Conservation (phyloP, 2,329 filamentous ascomycete species). For the Graphilbum ipis-grandicollis region DNA sequence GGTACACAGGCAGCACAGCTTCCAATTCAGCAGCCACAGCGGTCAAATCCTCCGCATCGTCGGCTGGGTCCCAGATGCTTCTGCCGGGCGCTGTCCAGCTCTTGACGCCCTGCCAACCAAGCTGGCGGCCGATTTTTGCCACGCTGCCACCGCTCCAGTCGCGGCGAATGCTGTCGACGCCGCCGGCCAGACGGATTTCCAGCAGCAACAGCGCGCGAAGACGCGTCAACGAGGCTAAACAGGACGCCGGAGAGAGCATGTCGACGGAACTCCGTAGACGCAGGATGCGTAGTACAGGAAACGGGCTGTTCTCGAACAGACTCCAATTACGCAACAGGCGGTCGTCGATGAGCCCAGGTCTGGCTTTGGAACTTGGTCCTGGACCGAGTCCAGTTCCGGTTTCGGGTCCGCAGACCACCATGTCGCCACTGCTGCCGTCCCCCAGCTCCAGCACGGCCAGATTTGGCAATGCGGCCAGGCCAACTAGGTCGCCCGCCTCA, state of each 20-base stretch:
- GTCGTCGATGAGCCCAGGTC: constrained; percentile 18
- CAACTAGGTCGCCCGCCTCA: constrained; percentile 20
- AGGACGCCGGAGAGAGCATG: constrained; percentile 19
- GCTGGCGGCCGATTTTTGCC: neutral
- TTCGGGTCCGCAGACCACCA: too few relatives aligned
- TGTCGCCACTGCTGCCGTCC: too few relatives aligned
- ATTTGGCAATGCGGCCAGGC: constrained; percentile 24
- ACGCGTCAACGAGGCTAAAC: constrained; percentile 21
- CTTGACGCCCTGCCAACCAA: neutral
- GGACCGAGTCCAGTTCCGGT: too few relatives aligned
- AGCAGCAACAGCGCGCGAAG: constrained; percentile 28
- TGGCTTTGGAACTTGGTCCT: too few relatives aligned
- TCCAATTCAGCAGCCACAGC: too few relatives aligned
- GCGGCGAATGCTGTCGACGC: neutral
- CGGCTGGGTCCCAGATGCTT: too few relatives aligned
- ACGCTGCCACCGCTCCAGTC: neutral
- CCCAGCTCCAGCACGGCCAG: constrained; percentile 28
- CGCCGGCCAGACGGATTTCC: constrained; percentile 8
- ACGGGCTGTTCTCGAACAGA: constrained; percentile 18
- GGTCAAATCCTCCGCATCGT: neutral
- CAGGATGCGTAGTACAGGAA: constrained; percentile 28
- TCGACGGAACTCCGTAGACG: constrained; percentile 14
- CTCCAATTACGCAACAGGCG: constrained; percentile 28
- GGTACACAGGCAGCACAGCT: too few relatives aligned
- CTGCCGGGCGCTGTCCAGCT: too few relatives aligned